Evolutionary conservation across 805 yeast species (phyloP).

Genomic region (Diddensiella santjacobensis): DNA sequence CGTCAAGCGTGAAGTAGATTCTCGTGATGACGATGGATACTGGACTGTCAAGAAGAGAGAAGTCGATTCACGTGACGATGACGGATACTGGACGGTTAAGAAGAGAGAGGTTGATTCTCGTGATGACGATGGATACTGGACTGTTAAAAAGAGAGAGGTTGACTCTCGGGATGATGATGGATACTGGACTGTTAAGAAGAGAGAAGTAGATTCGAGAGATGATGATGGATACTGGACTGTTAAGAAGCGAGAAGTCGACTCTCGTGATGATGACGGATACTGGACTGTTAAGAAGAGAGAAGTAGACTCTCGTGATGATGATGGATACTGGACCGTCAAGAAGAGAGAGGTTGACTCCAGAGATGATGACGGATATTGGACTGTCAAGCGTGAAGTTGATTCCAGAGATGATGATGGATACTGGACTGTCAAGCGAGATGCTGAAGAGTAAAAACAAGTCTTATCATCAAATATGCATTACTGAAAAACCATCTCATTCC

Average conservation of each 20-base stretch:
- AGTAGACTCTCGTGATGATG: constrained; percentile 1
- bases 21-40: constrained; percentile 4
- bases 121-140: constrained; percentile 8
- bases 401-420: constrained; percentile 4
- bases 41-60: constrained; percentile 1
- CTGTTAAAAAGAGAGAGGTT: neutral
- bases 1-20: neutral
- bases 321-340: constrained; percentile 5
- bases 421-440: constrained; percentile 4
- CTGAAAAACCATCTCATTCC: too few relatives aligned
- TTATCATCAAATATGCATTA: too few relatives aligned
- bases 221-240: constrained; percentile 6
- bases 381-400: constrained; percentile 2
- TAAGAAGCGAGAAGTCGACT: neutral
- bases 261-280: constrained; percentile 3
- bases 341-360: neutral
- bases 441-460: too few relatives aligned
- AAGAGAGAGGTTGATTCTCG: neutral
- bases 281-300: neutral
- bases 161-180: constrained; percentile 3
- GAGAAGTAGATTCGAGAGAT: neutral
- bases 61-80: neutral
- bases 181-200: constrained; percentile 1
- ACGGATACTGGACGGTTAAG: constrained; percentile 4
- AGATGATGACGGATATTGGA: constrained; percentile 6